Evolutionary conservation across 257 asterid species (phyloP).

Genomic region (Jacaranda copaia): DNA sequence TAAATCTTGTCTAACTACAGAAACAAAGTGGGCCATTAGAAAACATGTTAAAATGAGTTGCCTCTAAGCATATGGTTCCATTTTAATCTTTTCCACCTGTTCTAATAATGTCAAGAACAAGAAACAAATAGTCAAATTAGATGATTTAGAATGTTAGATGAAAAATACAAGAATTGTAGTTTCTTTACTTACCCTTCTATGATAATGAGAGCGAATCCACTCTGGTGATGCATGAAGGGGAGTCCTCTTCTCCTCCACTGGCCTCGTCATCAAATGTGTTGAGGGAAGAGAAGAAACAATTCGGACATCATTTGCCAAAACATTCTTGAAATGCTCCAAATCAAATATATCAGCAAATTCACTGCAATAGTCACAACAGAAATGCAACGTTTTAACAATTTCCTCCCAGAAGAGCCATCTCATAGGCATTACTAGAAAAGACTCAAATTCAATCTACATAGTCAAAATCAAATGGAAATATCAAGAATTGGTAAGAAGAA

Average conservation of each 20-base stretch:
- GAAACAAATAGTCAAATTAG: neutral
- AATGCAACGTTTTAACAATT: slow-evolving; percentile 6
- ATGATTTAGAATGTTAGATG: neutral
- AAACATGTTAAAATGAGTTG: neutral
- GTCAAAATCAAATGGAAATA: neutral
- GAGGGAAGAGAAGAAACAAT: slow-evolving; percentile 88
- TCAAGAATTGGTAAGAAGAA: slow-evolving; percentile 35
- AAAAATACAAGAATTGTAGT: neutral
- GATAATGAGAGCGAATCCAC: slow-evolving; percentile 83
- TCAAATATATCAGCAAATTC: slow-evolving; percentile 93
- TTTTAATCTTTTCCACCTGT: neutral
- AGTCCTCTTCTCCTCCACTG: slow-evolving; percentile 79
- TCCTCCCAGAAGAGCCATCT: neutral
- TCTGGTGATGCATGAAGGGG: slow-evolving; percentile 77
- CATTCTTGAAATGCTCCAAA: slow-evolving; percentile 88
- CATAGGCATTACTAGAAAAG: neutral
- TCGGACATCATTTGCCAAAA: slow-evolving; percentile 72
- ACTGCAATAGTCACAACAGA: slow-evolving; percentile 53
- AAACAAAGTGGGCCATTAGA: neutral
- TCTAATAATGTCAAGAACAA: slow-evolving; percentile 7
- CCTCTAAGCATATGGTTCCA: neutral
- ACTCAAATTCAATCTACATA: neutral
- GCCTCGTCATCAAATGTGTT: slow-evolving; percentile 84
- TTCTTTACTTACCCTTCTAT: slow-evolving; percentile 48
- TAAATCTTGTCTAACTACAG: neutral